phyloP scores from a whole-genome alignment of 371 early-diverging fungal genomes.

The Ordospora colligata region DNA sequence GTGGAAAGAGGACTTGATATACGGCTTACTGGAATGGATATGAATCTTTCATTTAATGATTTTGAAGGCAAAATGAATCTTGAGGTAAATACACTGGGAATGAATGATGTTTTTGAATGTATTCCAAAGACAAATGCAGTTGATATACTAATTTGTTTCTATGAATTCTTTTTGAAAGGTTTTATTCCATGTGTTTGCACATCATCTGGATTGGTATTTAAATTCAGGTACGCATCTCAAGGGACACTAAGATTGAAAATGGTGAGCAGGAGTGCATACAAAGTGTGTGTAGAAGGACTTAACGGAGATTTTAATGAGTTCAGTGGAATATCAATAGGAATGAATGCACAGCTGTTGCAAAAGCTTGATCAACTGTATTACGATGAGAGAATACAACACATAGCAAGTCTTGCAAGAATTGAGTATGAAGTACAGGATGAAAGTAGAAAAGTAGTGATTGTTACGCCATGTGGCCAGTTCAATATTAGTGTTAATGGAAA shows the following conservation, averaged over 20 bases:
- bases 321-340: no score
- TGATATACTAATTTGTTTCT: not conserved
- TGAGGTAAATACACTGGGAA: no score
- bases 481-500: not conserved
- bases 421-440: not conserved
- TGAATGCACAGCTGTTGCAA: not conserved
- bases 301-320: not conserved
- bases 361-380: not conserved
- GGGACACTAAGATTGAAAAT: not conserved
- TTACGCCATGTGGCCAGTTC: not conserved
- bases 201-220: not conserved
- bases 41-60: not conserved
- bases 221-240: not conserved
- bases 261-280: not conserved
- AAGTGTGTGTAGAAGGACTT: not conserved
- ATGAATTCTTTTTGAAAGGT: not conserved
- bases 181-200: not conserved
- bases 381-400: not conserved
- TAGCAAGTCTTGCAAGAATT: not conserved
- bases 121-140: not conserved
- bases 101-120: not conserved
- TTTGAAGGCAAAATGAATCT: not conserved
- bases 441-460: not conserved
- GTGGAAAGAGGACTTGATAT: not conserved
- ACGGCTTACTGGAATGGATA: not conserved